Percentiles rank a stretch among this genome's conserved stretches.
Conservation (phyloP, 106 monocot genomes). For the Dactylorhiza incarnata region DNA sequence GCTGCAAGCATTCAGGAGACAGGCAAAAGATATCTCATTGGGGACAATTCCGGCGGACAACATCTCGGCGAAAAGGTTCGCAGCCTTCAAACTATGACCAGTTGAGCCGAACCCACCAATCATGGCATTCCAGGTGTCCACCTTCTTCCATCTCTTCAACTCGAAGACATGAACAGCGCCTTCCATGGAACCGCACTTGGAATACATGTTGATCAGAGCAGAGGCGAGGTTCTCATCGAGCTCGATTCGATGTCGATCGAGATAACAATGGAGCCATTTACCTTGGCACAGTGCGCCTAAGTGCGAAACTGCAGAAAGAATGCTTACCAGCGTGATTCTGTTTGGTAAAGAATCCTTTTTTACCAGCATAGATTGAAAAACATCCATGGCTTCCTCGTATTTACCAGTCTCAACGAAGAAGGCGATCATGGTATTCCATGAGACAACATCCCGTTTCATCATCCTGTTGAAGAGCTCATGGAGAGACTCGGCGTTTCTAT, state of each 20-base stretch:
- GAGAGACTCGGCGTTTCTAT: constrained; percentile 25
- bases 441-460: constrained; percentile 33
- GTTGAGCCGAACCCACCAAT: constrained; percentile 39
- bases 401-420: constrained; percentile 24
- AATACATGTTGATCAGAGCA: constrained; percentile 65
- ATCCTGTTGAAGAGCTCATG: constrained; percentile 30
- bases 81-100: constrained; percentile 24
- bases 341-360: constrained; percentile 17
- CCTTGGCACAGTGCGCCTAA: constrained; percentile 45
- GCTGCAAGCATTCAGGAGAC: constrained; percentile 55
- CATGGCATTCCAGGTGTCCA: constrained; percentile 60
- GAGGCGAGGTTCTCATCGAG: constrained; percentile 42
- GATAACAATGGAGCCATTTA: constrained; percentile 46
- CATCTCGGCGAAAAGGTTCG: constrained; percentile 37
- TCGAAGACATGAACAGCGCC: constrained; percentile 26
- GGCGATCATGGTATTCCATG: constrained; percentile 55
- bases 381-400: constrained; percentile 30
- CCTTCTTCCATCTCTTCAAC: constrained; percentile 8
- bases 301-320: constrained; percentile 27
- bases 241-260: constrained; percentile 20
- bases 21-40: constrained; percentile 42
- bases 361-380: constrained; percentile 39
- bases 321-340: constrained; percentile 31
- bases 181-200: constrained; percentile 56
- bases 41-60: constrained; percentile 16